A percentile compares a stretch with the other conserved stretches of the same genome.
phyloP scores from a whole-genome alignment of 2,329 filamentous ascomycete species.

The Gaeumannomyces tritici region DNA sequence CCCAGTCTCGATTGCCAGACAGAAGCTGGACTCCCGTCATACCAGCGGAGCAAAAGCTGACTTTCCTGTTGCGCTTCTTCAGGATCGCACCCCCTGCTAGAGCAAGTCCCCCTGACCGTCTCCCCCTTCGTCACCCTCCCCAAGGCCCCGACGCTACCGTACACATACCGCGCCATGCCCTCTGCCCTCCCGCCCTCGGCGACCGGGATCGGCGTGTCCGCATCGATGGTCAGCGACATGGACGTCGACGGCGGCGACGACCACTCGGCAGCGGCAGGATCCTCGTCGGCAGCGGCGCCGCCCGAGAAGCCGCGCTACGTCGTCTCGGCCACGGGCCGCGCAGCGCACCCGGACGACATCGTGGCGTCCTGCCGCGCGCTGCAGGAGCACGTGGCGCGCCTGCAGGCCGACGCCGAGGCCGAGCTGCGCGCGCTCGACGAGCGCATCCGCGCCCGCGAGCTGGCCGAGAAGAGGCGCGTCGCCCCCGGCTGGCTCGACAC shows the following conservation, averaged over 20 bases:
- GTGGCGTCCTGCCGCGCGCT: conserved; percentile 71
- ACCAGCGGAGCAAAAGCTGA: neutral
- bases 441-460: conserved; percentile 51
- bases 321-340: conserved; percentile 65
- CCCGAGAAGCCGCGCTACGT: conserved; percentile 60
- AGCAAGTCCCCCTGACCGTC: conserved; percentile 86
- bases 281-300: conserved; percentile 18
- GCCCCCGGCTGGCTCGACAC: conserved; percentile 77
- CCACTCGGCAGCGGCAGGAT: conserved; percentile 18
- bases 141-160: conserved; percentile 81
- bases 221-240: conserved; percentile 9
- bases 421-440: conserved; percentile 64
- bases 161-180: conserved; percentile 87
- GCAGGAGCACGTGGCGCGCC: conserved; percentile 61
- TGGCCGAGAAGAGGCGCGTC: conserved; percentile 70
- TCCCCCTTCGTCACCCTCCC: conserved; percentile 91
- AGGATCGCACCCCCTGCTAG: conserved; percentile 76
- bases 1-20: neutral
- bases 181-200: conserved; percentile 73
- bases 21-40: neutral
- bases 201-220: conserved; percentile 37
- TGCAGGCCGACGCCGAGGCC: conserved; percentile 57
- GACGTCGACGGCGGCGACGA: neutral
- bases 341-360: conserved; percentile 82
- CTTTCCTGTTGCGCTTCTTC: neutral